phyloP scores from a whole-genome alignment of 169 alveolate genomes.

The Babesia divergens region DNA sequence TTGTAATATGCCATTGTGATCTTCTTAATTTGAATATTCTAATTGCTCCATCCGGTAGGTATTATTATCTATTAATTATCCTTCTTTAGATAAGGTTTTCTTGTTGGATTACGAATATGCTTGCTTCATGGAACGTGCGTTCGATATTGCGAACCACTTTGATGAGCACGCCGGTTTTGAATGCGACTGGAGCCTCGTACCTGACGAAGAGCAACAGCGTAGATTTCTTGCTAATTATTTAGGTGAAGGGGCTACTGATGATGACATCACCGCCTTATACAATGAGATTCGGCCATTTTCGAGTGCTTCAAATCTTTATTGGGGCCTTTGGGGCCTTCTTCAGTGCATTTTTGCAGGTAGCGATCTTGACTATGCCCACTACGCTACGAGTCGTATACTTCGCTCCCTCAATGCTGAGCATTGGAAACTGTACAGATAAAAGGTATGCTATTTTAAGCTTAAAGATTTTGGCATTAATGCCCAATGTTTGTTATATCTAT shows the following conservation, averaged over 20 bases:
- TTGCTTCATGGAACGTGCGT: conserved; percentile 78
- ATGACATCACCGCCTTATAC: conserved; percentile 30
- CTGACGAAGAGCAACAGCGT: conserved; percentile 57
- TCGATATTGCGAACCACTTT: conserved; percentile 77
- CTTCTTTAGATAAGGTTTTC: conserved; percentile 20
- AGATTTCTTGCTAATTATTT: conserved; percentile 29
- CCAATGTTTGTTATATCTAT: neutral
- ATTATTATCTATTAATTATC: neutral
- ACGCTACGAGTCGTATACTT: conserved; percentile 54
- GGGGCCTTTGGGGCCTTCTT: conserved; percentile 78
- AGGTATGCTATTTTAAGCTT: neutral
- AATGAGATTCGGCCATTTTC: conserved; percentile 73
- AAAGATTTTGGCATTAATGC: neutral
- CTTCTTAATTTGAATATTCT: conserved; percentile 66
- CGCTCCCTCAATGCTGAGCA: conserved; percentile 3
- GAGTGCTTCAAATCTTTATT: conserved; percentile 62
- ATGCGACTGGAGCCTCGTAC: conserved; percentile 63
- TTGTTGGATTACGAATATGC: conserved; percentile 75
- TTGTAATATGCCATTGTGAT: conserved; percentile 75
- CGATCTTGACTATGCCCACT: conserved; percentile 69
- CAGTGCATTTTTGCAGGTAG: conserved; percentile 60
- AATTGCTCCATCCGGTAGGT: conserved; percentile 26
- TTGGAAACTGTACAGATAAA: conserved; percentile 16
- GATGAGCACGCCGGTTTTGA: conserved; percentile 66
- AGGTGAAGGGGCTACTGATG: conserved; percentile 23